Base-by-base conservation (phyloP, 169 alveolate genomes). In the Cryptosporidium ubiquitum region DNA sequence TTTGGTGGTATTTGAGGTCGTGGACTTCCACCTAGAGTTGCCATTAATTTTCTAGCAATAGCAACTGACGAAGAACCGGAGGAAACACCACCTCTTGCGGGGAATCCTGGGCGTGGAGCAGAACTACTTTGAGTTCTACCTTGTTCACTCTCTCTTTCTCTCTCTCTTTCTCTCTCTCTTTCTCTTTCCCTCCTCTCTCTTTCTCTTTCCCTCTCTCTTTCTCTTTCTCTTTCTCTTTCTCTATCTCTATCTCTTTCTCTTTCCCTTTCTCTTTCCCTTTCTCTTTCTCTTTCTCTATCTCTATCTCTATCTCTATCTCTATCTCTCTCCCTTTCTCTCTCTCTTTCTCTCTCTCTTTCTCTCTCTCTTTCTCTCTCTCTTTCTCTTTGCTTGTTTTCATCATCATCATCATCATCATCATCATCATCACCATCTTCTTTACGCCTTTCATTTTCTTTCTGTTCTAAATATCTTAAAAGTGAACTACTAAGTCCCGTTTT, bases 201-300 rank as follows among this genome's bases (percentile, higher is more conserved):
- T 64, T 84, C 61, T 47, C 44, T 66, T 18, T 37, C 79, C 84
- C 57, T 39, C 12, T 39, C 57, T 39, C 57, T 69, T 29, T 26
- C 84, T 7, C 35, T 42, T 42, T 40, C 84, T 66, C 26, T 84
- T 49, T 42, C 61, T 1, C 58, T 37, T 1, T 39, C 86, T 0
- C 49, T 33, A 3, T 47, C 84, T n/a, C n/a, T 61, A 0, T 40
- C 91, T 9, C 18, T 37, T 47, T 58, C 86, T 42, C 35, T 66
- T 66, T 69, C 61, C 26, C 52, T 84, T 33, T 39, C 64, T 42
- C 84, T 39, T 18, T 42, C 86, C 14, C 68, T 40, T 23, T 69
- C 64, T 35, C 74, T 39, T 37, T 14, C 86, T 42, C 73, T 42
- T 20, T 44, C 58, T 3, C 75, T 23, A 23, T 42, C 35, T 9